Evolutionary conservation across 148 eudicot genomes (phyloP).

Genomic region (Chenopodium album): DNA sequence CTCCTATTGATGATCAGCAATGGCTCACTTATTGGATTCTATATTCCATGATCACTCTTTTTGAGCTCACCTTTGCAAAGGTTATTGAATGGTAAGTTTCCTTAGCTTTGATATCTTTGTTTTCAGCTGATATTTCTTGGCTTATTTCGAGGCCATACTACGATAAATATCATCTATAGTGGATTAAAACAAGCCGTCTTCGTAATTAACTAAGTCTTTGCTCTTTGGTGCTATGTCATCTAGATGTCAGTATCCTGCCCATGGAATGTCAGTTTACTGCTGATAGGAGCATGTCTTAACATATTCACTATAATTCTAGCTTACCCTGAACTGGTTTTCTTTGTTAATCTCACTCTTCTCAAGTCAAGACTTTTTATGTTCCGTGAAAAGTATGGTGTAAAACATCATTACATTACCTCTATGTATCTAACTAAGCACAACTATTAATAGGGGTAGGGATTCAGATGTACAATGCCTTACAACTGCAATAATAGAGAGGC

Average conservation of each 20-base stretch:
- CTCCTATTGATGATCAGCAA: constrained; percentile 78
- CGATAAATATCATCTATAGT: background rate
- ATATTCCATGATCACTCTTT: constrained; percentile 84
- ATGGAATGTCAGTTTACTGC: background rate
- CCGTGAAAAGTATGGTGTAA: background rate
- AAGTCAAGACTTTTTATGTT: background rate
- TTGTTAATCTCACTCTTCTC: background rate
- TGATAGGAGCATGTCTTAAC: too few species aligned
- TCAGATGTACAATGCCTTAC: too few species aligned
- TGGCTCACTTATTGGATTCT: constrained; percentile 99
- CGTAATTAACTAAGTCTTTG: too few species aligned
- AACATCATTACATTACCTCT: background rate
- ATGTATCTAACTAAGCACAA: background rate
- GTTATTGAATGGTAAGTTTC: constrained; percentile 73
- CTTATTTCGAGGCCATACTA: constrained; percentile 1
- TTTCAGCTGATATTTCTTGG: background rate
- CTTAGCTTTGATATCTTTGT: background rate
- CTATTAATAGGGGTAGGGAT: background rate
- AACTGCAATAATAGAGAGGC: too few species aligned
- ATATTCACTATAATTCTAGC: background rate
- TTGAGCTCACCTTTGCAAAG: constrained; percentile 84
- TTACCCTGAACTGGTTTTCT: background rate
- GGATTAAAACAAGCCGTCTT: background rate
- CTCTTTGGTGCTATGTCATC: background rate
- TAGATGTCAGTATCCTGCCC: background rate